Evolutionary conservation across 345 rosid genomes (phyloP), one percentile per base, ranked within the genome.

Genomic region (Punica granatum): DNA sequence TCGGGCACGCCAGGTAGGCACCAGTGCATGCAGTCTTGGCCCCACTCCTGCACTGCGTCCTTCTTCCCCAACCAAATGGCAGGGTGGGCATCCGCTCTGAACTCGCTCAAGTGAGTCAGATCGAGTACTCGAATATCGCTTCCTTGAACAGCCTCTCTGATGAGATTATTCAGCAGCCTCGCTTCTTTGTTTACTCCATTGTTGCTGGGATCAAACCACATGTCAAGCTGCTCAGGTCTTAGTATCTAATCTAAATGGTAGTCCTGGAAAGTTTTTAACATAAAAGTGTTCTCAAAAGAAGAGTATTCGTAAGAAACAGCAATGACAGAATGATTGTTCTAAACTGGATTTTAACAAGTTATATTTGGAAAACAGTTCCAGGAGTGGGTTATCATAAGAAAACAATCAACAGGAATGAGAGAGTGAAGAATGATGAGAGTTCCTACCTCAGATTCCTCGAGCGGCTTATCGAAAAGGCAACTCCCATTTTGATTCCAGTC

Each of bases 1-100:
- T 89, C 99, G 0, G 99, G 99, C 37, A 94, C 81, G 61, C 99
- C 98, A 0, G 99, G 97, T 26, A 94, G 81, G 87, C 99, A 94
- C 99, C 99, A 94, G 56, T 94, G 99, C 99, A 94, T 82, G 84
- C 99, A 94, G 77, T 94, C 99, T 75, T 94, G 97, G 69, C 98
- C 96, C 96, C 98, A 91, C 42, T 76, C 73, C 4, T 86, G 89
- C 34, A 94, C 97, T 0, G 98, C 96, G 37, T 82, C 93, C 72
- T 88, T 89, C 84, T 94, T 88, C 67, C 99, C 99, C 63, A 91
- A 66, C 98, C 99, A 91, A 53, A 88, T 85, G 6, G 99, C 97
- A 0, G 96, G 98, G 76, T 88, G 98, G 43, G 92, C 98, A 80
- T 91, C 99, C 26, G 96, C 99, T 77, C 97, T 83, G 74, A 77